These are phyloP conservation scores for Ustilaginoidea virens DNA, from an alignment of 2,329 filamentous ascomycete genomes.

Conservation along the genomic window DNA sequence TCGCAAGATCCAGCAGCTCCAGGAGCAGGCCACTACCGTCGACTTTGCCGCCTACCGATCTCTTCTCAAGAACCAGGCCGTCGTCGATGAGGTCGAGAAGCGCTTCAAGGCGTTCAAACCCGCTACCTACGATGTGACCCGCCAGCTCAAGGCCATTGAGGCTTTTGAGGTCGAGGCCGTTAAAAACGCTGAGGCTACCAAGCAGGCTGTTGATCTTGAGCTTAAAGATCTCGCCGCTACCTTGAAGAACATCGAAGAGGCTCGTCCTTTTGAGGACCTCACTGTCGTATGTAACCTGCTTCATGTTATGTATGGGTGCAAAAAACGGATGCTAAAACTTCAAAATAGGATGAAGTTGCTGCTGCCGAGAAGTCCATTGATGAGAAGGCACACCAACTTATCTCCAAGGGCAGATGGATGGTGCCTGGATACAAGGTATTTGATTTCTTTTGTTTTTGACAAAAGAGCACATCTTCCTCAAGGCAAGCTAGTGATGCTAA, in stretches of 20 bases:
- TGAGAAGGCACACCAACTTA: slow-evolving; percentile 86
- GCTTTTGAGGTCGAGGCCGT: slow-evolving; percentile 94
- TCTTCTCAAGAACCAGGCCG: slow-evolving; percentile 86
- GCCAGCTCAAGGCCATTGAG: slow-evolving; percentile 97
- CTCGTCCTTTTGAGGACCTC: slow-evolving; percentile 89
- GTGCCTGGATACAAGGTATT: slow-evolving; percentile 97
- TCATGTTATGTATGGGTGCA: not conserved
- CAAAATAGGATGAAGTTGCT: slow-evolving; percentile 72
- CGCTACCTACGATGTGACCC: slow-evolving; percentile 75
- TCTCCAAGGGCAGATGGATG: slow-evolving; percentile 95
- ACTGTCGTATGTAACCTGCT: slow-evolving; percentile 88
- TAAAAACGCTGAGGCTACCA: slow-evolving; percentile 93
- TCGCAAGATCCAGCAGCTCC: slow-evolving; percentile 76
- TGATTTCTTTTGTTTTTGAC: slow-evolving; percentile 2
- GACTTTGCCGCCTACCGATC: slow-evolving; percentile 90
- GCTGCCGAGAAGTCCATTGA: slow-evolving; percentile 92
- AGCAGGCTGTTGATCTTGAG: slow-evolving; percentile 89
- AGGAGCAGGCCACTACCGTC: slow-evolving; percentile 70
- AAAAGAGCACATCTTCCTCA: not conserved
- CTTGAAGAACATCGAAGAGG: slow-evolving; percentile 91
- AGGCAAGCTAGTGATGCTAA: no score
- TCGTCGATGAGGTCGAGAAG: slow-evolving; percentile 95
- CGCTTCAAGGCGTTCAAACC: slow-evolving; percentile 88
- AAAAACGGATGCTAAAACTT: slow-evolving; percentile 11
- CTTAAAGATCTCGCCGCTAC: slow-evolving; percentile 89